Percentiles rank a stretch among this genome's conserved stretches.
These are phyloP conservation scores for Leccinum fibrillosum DNA, from an alignment of 768 basidiomycete species.

Conservation along the genomic window DNA sequence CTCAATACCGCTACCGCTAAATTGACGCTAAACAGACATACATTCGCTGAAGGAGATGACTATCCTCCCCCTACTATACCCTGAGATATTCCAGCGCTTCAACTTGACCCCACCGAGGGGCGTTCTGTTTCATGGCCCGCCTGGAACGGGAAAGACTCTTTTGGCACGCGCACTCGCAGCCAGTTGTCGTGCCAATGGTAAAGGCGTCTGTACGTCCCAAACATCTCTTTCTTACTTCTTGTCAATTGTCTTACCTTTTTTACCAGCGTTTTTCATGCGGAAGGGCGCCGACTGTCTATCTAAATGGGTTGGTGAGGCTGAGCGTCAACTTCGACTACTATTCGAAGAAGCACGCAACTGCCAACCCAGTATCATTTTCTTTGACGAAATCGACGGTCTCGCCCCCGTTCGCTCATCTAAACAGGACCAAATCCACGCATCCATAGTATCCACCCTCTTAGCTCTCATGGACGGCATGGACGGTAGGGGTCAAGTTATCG, in stretches of 20 bases:
- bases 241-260: not conserved
- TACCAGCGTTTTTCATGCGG: constrained; percentile 95
- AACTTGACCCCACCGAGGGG: constrained; percentile 93
- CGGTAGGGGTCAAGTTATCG: constrained; percentile 92
- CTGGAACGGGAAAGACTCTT: constrained; percentile 97
- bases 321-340: constrained; percentile 88
- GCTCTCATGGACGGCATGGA: constrained; percentile 99
- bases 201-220: constrained; percentile 74
- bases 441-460: constrained; percentile 91
- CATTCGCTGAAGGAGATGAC: constrained; percentile 99
- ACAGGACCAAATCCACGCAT: constrained; percentile 98
- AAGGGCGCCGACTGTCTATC: constrained; percentile 98
- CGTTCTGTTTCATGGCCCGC: constrained; percentile 96
- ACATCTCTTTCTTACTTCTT: not conserved
- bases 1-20: not conserved
- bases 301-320: constrained; percentile 99
- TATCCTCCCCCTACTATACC: constrained; percentile 88
- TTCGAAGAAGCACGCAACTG: constrained; percentile 93
- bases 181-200: constrained; percentile 82
- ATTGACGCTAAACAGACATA: constrained; percentile 57
- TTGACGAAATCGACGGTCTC: constrained; percentile 98
- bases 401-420: constrained; percentile 98
- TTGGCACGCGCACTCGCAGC: constrained; percentile 93
- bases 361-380: constrained; percentile 98
- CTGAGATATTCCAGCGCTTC: constrained; percentile 94